Evolutionary conservation across 1,139 yeast genomes (phyloP).

Genomic region (Debaryomyces sp.): DNA sequence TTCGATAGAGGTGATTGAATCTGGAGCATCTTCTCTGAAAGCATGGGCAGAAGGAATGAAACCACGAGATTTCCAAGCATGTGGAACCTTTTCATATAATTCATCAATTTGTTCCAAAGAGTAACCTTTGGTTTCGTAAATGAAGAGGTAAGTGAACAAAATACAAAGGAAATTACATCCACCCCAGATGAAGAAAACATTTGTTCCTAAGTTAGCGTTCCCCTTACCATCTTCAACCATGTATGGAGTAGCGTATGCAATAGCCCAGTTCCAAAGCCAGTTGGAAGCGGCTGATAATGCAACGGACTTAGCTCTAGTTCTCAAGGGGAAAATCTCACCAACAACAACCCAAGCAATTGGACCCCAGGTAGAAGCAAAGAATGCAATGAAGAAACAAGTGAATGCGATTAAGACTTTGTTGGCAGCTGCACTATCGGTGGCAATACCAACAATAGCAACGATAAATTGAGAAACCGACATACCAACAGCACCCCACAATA

Average conservation of each 20-base stretch:
- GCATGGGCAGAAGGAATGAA: constrained; percentile 40
- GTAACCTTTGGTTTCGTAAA: constrained; percentile 75
- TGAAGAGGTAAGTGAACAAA: constrained; percentile 64
- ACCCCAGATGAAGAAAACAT: constrained; percentile 75
- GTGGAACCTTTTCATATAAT: constrained; percentile 31
- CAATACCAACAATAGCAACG: constrained; percentile 70
- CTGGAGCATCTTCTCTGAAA: constrained; percentile 26
- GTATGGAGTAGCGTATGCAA: constrained; percentile 71
- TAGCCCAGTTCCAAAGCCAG: constrained; percentile 73
- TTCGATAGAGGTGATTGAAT: constrained; percentile 17
- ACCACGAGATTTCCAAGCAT: constrained; percentile 36
- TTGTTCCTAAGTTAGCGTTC: constrained; percentile 62
- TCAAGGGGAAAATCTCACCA: constrained; percentile 68
- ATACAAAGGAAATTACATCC: constrained; percentile 40
- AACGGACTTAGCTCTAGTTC: constrained; percentile 69
- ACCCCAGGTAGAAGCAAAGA: constrained; percentile 77
- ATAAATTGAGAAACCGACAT: constrained; percentile 69
- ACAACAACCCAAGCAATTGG: constrained; percentile 72
- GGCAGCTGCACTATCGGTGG: constrained; percentile 33
- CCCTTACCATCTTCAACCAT: constrained; percentile 63
- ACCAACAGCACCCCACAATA: constrained; percentile 57
- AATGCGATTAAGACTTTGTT: constrained; percentile 65
- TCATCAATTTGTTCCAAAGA: constrained; percentile 71
- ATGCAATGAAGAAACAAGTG: constrained; percentile 66
- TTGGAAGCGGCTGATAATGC: constrained; percentile 68